phyloP scores from a whole-genome alignment of 805 yeast genomes.

The Kregervanrija delftensis region DNA sequence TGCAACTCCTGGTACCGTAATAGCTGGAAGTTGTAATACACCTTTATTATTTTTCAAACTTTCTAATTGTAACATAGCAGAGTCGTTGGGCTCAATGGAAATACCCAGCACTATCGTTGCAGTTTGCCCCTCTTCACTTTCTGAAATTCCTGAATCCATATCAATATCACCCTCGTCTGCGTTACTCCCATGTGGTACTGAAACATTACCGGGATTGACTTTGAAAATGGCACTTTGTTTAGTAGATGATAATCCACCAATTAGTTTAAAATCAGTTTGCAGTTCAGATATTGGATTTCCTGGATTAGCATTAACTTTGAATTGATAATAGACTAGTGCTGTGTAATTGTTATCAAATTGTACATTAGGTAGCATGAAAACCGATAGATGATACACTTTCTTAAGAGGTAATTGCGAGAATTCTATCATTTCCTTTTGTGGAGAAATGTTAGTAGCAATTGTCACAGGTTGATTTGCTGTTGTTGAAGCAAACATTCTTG shows the following conservation, averaged over 20 bases:
- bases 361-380: constrained; percentile 80
- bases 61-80: constrained; percentile 54
- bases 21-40: background rate
- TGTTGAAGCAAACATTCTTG: constrained; percentile 28
- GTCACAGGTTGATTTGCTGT: constrained; percentile 31
- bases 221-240: constrained; percentile 93
- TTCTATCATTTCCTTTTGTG: constrained; percentile 56
- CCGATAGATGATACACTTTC: constrained; percentile 65
- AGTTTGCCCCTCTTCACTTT: constrained; percentile 5
- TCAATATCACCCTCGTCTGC: constrained; percentile 38
- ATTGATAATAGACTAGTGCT: constrained; percentile 84
- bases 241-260: constrained; percentile 52
- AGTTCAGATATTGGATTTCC: background rate
- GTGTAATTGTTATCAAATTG: constrained; percentile 63
- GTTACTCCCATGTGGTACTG: background rate
- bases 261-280: constrained; percentile 47
- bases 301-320: constrained; percentile 33
- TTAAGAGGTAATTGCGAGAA: constrained; percentile 52
- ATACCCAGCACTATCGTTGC: constrained; percentile 56
- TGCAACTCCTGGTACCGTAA: constrained; percentile 26
- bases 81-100: constrained; percentile 74
- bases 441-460: constrained; percentile 59
- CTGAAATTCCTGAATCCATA: constrained; percentile 39
- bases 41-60: constrained; percentile 20
- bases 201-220: constrained; percentile 42